Base-by-base conservation (phyloP, 108 stramenopile genomes). In the Nitzschia sp. region DNA sequence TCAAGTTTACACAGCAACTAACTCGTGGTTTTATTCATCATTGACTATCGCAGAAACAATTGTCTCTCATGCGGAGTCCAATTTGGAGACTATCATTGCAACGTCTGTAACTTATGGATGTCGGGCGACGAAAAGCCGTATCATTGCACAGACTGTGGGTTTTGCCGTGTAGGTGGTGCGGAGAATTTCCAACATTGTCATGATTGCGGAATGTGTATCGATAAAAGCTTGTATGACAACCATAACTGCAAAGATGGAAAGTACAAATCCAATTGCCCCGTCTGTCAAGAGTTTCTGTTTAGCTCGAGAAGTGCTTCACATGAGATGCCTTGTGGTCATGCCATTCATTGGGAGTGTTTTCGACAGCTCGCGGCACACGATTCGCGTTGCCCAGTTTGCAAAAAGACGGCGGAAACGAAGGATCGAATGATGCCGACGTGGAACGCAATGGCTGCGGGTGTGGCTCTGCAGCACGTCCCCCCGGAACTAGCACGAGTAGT, bases 191-290 rank as follows among this genome's bases (percentile, higher is more conserved):
- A 72, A 17, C 93, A 94, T 54, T 94, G 93, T 57, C 71, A 89
- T 55, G 89, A 85, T 54, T 94, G 93, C 59, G 93, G 93, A 9
- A 94, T 94, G 93, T 94, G 93, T 66, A 94, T 94, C 45, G 93
- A 94, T 64, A 80, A 63, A 9, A 69, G 60, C 29, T 52, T 94
- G 22, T 91, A 86, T 61, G 52, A 63, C 35, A 76, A 85, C 38
- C 93, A 94, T 66, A 90, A 94, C 63, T 94, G 93, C 66, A 91
- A 89, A 50, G 74, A 74, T 34, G 93, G 93, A 11, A 94, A 89
- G 55, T 94, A 91, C 83, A 94, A 87, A 76, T 74, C 75, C 55
- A 89, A 94, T 62, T 94, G 93, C 58, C 93, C 93, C 11, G 87
- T 94, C 0, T 94, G 93, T 73, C 87, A 94, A 50, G 93, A 94